A percentile compares a stretch with the other conserved stretches of the same genome.
phyloP scores from a whole-genome alignment of 345 rosid genomes.

The Citrus australasica region DNA sequence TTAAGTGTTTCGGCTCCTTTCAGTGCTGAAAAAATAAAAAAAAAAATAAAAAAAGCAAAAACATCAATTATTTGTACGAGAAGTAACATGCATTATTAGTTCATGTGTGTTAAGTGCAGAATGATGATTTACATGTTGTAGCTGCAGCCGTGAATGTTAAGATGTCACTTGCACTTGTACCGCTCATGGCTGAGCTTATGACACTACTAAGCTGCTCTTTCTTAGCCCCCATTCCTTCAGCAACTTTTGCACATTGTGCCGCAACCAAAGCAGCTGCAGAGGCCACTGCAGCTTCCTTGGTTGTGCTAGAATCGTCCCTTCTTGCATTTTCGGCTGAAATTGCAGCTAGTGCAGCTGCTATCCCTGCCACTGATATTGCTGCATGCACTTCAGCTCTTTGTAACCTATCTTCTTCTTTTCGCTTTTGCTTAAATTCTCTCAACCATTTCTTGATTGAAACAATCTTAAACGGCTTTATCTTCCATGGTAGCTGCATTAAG shows the following conservation, averaged over 20 bases:
- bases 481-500: constrained; percentile 63
- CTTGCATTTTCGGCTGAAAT: constrained; percentile 62
- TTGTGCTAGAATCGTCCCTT: constrained; percentile 19
- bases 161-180: constrained; percentile 68
- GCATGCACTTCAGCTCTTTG: constrained; percentile 90
- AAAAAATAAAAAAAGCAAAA: not conserved
- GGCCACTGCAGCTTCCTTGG: constrained; percentile 70
- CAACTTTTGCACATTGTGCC: constrained; percentile 74
- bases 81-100: not conserved
- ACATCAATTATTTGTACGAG: not conserved
- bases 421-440: constrained; percentile 67
- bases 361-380: constrained; percentile 78
- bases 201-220: constrained; percentile 60
- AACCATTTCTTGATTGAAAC: constrained; percentile 79
- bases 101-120: not conserved
- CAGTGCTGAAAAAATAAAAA: constrained; percentile 40
- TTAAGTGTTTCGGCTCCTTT: constrained; percentile 83
- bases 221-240: constrained; percentile 87
- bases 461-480: constrained; percentile 43
- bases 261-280: constrained; percentile 93
- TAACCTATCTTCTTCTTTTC: constrained; percentile 76
- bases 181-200: constrained; percentile 72
- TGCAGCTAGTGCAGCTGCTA: constrained; percentile 83
- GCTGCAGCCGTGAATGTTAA: constrained; percentile 91
- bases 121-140: constrained; percentile 56